Evolutionary conservation across 352 stramenopile species (phyloP), one percentile per base, ranked within the genome.

Genomic region (Vaucheria bursata): DNA sequence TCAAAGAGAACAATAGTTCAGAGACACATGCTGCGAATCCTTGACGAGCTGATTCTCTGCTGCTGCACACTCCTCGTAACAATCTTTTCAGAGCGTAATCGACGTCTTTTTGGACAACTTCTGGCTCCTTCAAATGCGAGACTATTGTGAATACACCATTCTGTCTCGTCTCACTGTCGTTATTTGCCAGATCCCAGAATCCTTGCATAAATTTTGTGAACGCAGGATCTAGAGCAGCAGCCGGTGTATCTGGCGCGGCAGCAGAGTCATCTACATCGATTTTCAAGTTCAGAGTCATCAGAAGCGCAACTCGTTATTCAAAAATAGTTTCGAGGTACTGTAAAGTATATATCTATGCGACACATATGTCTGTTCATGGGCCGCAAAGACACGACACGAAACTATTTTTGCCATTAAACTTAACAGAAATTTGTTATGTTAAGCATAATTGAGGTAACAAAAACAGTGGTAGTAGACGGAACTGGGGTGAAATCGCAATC

Each of bases 1-100:
- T 84, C 29, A 95, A 78, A n/a, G 83, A 85, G 29, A 87, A 85
- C 2, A 95, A 85, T 50, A 90, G 88, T n/a, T 86, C 38, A 18
- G 59, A 40, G 25, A 86, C 71, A 70, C 74, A 81, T 1, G 89
- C 87, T 74, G 89, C 91, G 77, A 95, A 96, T 37, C 91, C 91
- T 81, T 95, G 90, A 34, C 91, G 87, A 68, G 91, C 91, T 7
- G 89, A 88, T 49, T 95, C 90, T 18, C 90, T 89, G 35, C 89
- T 94, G 53, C 90, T 95, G 8, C 89, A 90, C 70, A 96, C 82
- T 1, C 91, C 91, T 76, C 90, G 90, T 76, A 96, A 88, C 71
- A 96, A 83, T 0, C 91, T 89, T 86, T 95, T 95, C 73, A 95
- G 85, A 75, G 91, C 93, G 85, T 96, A 96, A 59, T 91, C 84